phyloP scores from a whole-genome alignment of 768 basidiomycete species.

The Trametes gibbosa region DNA sequence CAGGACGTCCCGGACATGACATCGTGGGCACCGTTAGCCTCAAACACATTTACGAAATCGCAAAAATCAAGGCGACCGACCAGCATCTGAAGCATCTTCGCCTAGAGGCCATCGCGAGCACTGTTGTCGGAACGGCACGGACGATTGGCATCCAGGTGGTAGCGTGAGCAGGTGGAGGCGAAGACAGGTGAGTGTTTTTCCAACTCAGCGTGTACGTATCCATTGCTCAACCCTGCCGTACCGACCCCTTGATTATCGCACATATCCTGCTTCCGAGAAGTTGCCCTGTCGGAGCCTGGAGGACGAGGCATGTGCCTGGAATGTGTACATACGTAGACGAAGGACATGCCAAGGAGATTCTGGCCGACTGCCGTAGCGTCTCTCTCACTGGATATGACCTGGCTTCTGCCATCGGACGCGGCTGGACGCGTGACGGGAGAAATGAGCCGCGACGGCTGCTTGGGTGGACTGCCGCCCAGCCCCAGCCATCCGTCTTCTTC shows the following conservation, averaged over 20 bases:
- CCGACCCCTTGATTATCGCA: slow-evolving; percentile 15
- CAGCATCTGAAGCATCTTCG: slow-evolving; percentile 84
- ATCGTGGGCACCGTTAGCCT: slow-evolving; percentile 79
- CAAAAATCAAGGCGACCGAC: slow-evolving; percentile 93
- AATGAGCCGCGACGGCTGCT: not conserved
- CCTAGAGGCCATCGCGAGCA: slow-evolving; percentile 84
- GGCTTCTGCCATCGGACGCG: slow-evolving; percentile 12
- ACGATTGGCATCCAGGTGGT: slow-evolving; percentile 90
- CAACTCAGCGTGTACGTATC: slow-evolving; percentile 14
- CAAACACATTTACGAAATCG: slow-evolving; percentile 98
- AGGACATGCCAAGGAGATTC: slow-evolving; percentile 17
- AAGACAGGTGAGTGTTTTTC: slow-evolving; percentile 7
- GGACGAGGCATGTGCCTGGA: slow-evolving; percentile 17
- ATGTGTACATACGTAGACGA: slow-evolving; percentile 19
- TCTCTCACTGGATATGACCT: slow-evolving; percentile 5
- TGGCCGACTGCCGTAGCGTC: slow-evolving; percentile 18
- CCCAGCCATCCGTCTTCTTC: not conserved
- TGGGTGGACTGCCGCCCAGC: no score
- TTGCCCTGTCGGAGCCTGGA: slow-evolving; percentile 7
- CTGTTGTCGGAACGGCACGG: slow-evolving; percentile 84
- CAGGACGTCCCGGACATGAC: slow-evolving; percentile 78
- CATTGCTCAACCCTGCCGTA: slow-evolving; percentile 13
- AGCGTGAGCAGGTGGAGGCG: slow-evolving; percentile 48
- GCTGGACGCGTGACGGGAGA: slow-evolving; percentile 13
- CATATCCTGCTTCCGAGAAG: slow-evolving; percentile 12